Conservation (phyloP, 371 early-diverging fungal species). For the Batrachochytrium dendrobatidis region DNA sequence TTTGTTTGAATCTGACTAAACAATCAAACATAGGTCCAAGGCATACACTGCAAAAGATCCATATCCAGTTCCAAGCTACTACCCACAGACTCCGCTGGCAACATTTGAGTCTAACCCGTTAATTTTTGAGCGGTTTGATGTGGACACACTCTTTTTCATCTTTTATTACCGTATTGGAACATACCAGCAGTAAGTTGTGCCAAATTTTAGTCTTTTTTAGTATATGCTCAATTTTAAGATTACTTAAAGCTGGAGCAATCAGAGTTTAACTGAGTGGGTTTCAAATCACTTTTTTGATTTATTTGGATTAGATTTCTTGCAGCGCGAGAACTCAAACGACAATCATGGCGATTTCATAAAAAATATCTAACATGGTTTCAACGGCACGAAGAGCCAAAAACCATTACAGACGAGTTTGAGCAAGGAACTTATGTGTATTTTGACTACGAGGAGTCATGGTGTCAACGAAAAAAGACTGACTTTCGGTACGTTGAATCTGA, state of each 20-base stretch:
- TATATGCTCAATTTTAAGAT: not conserved
- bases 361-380: constrained; percentile 91
- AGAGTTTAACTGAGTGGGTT: not conserved
- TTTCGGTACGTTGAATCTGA: constrained; percentile 52
- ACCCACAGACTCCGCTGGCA: constrained; percentile 78
- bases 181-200: constrained; percentile 77
- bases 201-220: not conserved
- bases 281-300: not conserved
- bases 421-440: constrained; percentile 98
- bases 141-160: constrained; percentile 96
- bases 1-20: too few relatives aligned
- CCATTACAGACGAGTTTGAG: constrained; percentile 96
- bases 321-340: constrained; percentile 92
- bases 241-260: not conserved
- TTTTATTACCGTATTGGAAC: constrained; percentile 98
- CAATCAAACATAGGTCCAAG: constrained; percentile 22
- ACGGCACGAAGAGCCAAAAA: constrained; percentile 94
- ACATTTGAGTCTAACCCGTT: constrained; percentile 68
- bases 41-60: constrained; percentile 68
- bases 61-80: constrained; percentile 76
- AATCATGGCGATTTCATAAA: constrained; percentile 98
- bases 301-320: constrained; percentile 83
- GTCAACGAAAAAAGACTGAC: constrained; percentile 93
- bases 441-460: constrained; percentile 98
- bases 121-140: constrained; percentile 85